phyloP scores from a whole-genome alignment of 2,329 filamentous ascomycete species.

The Fusarium sulawesiense region DNA sequence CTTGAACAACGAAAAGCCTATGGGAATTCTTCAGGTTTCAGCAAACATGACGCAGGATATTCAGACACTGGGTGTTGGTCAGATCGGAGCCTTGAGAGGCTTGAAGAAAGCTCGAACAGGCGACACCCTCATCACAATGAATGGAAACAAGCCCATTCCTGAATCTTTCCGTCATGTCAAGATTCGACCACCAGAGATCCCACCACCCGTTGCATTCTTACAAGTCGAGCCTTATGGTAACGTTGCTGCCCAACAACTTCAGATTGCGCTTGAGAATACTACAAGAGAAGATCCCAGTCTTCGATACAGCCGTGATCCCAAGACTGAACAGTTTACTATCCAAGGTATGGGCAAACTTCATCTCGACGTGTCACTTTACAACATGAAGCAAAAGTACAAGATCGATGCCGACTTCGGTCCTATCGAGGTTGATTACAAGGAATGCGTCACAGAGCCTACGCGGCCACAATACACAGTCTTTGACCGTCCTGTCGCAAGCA shows the following conservation, averaged over 20 bases:
- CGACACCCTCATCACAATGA: slow-evolving; percentile 86
- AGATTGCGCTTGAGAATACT: slow-evolving; percentile 79
- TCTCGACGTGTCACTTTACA: slow-evolving; percentile 89
- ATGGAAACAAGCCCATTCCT: slow-evolving; percentile 70
- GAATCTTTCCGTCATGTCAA: slow-evolving; percentile 79
- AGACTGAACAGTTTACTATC: slow-evolving; percentile 91
- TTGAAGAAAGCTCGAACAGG: slow-evolving; percentile 93
- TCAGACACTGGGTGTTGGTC: slow-evolving; percentile 80
- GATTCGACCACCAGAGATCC: slow-evolving; percentile 87
- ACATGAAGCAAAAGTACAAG: slow-evolving; percentile 89
- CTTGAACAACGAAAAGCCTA: slow-evolving; percentile 80
- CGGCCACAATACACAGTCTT: slow-evolving; percentile 71
- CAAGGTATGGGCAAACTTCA: slow-evolving; percentile 98
- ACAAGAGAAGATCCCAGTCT: slow-evolving; percentile 94
- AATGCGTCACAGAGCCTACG: slow-evolving; percentile 74
- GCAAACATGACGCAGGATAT: slow-evolving; percentile 89
- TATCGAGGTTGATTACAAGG: slow-evolving; percentile 96
- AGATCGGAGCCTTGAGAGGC: slow-evolving; percentile 93
- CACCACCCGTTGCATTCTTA: slow-evolving; percentile 96
- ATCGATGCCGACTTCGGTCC: slow-evolving; percentile 86
- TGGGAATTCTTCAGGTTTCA: slow-evolving; percentile 88
- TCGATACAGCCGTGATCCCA: slow-evolving; percentile 84
- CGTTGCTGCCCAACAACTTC: slow-evolving; percentile 82
- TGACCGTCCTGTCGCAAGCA: slow-evolving; percentile 84
- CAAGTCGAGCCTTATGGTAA: slow-evolving; percentile 85